These are phyloP conservation scores for Flaveria brownii DNA, from an alignment of 129 eudicot genomes.

Conservation along the genomic window DNA sequence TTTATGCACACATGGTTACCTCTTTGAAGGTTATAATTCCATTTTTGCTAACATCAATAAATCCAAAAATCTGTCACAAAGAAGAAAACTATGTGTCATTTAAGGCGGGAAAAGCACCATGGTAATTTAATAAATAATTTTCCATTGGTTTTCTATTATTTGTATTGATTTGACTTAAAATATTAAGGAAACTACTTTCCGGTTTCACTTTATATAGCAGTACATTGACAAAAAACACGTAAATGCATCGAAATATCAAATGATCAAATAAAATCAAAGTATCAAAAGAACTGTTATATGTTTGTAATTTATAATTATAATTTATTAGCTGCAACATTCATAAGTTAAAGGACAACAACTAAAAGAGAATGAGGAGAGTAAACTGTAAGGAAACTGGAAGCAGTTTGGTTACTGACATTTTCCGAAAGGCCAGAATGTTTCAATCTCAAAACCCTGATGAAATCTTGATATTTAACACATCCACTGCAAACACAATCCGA, in stretches of 20 bases:
- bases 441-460: slow-evolving; percentile 66
- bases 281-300: neutral
- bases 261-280: neutral
- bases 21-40: slow-evolving; percentile 83
- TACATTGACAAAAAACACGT: neutral
- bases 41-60: slow-evolving; percentile 61
- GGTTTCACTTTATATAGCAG: neutral
- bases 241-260: slow-evolving; percentile 6
- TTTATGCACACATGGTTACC: slow-evolving; percentile 42
- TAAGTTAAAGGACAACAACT: neutral
- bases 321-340: neutral
- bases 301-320: neutral
- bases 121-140: neutral
- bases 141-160: neutral
- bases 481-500: slow-evolving; percentile 55
- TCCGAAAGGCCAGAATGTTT: slow-evolving; percentile 64
- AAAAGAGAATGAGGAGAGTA: neutral
- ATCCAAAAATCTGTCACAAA: slow-evolving; percentile 69
- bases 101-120: slow-evolving; percentile 16
- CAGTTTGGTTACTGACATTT: slow-evolving; percentile 50
- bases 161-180: neutral
- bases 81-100: slow-evolving; percentile 22
- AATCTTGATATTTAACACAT: slow-evolving; percentile 57
- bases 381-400: slow-evolving; percentile 9
- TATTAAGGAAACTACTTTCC: slow-evolving; percentile 8